Base-by-base conservation (phyloP, 2,329 filamentous ascomycete species). In the Juglanconis juglandina region DNA sequence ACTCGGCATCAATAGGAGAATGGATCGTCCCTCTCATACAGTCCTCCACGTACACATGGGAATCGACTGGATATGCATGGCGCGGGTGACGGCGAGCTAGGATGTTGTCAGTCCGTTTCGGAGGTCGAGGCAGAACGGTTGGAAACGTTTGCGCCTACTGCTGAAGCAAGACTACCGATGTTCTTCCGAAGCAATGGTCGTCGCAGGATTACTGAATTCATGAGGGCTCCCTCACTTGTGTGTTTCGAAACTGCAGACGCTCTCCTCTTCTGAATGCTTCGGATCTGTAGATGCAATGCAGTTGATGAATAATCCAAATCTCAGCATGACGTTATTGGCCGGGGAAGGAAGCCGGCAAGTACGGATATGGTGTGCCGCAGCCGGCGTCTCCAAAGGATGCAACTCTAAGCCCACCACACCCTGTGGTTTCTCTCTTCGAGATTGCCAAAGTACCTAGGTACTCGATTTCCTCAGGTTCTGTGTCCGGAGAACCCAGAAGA, bases 1-100 rank as follows among this genome's bases (percentile, higher is more conserved):
- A 17, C 46, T 44, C 52, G 52, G 37, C 5, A 24, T 24, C 3
- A 4, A 48, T 17, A 1, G 24, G 9, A 8, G 30, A 34, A 37
- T 24, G n/a, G 39, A 47, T 46, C 8, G 53, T 35, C 14, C 41
- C 24, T n/a, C 41, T 13, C 17, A 11, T 10, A 32, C 39, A 35
- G 9, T 14, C 14, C 24, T n/a, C 48, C 63, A 79, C 87, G 71
- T 84, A 92, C 91, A 94, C 90, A 95, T 94, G 60, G 90, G 90
- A 76, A 95, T 94, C 67, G 89, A 90, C 76, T 91, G 85, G 77
- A 94, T 89, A 84, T 94, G 90, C 91, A 95, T 95, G 66, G 77
- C 77, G 77, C 82, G 81, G 57, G 69, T 60, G 60, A 65, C 66
- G 55, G 68, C 66, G 60, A 69, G 69, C 74, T 76, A 63, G 52